Evolutionary conservation across 306 rosid species (phyloP).

Genomic region (Ormosia emarginata): DNA sequence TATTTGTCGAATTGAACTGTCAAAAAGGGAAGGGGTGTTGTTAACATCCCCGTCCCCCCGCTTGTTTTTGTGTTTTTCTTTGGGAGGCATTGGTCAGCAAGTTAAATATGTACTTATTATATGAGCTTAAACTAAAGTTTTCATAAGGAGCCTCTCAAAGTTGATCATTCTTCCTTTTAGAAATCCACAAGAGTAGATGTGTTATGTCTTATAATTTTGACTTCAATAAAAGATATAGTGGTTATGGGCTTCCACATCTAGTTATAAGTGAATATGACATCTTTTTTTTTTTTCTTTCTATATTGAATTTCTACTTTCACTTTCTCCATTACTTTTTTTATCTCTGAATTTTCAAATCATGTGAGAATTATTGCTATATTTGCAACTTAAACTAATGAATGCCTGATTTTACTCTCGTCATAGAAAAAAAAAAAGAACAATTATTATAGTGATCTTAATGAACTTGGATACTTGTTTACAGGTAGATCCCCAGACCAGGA

Average conservation of each 20-base stretch:
- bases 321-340: background rate
- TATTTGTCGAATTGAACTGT: too few relatives aligned
- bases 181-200: background rate
- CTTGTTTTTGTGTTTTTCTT: too few relatives aligned
- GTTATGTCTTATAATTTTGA: background rate
- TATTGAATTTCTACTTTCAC: slow-evolving; percentile 10
- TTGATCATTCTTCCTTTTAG: background rate
- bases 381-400: slow-evolving; percentile 13
- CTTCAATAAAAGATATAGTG: background rate
- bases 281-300: background rate
- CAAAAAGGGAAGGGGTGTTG: too few relatives aligned
- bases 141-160: background rate
- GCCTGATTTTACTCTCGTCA: slow-evolving; percentile 7
- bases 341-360: background rate
- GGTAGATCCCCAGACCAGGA: too few relatives aligned
- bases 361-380: background rate
- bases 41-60: too few relatives aligned
- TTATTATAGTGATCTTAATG: slow-evolving; percentile 5
- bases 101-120: too few relatives aligned
- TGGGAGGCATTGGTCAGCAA: too few relatives aligned
- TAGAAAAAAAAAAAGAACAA: background rate
- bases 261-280: background rate
- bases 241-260: background rate
- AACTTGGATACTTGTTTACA: slow-evolving; percentile 39
- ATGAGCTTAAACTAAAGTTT: too few relatives aligned